Evolutionary conservation across 352 stramenopile genomes (phyloP).

Genomic region (Globisporangium alternatum): DNA sequence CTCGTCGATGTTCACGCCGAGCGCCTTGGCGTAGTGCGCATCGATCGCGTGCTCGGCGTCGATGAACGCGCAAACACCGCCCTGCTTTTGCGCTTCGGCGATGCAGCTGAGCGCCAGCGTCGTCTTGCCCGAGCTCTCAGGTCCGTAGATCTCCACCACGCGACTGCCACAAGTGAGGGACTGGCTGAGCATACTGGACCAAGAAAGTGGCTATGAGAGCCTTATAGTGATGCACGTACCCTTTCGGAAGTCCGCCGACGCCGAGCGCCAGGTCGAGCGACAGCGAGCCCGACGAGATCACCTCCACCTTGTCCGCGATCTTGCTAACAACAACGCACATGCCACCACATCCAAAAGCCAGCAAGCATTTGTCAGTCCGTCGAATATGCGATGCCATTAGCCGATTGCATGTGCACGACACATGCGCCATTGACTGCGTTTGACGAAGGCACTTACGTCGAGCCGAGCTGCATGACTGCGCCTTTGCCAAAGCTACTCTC

Average conservation of each 20-base stretch:
- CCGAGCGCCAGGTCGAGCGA: constrained; percentile 91
- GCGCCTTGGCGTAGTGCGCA: constrained; percentile 90
- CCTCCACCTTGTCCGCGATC: constrained; percentile 89
- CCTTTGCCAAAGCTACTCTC: constrained; percentile 96
- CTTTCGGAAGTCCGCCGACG: constrained; percentile 93
- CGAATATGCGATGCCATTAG: no score
- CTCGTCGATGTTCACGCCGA: constrained; percentile 95
- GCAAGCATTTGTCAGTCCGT: not conserved
- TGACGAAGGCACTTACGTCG: constrained; percentile 47
- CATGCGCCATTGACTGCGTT: not conserved
- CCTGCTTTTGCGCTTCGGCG: constrained; percentile 93
- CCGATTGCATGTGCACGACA: not conserved
- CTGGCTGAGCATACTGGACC: constrained; percentile 1
- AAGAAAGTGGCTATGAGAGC: not conserved
- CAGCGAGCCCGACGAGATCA: constrained; percentile 93
- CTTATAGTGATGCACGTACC: constrained; percentile 28
- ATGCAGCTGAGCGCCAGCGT: constrained; percentile 97
- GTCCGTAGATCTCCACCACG: constrained; percentile 98
- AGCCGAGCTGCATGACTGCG: constrained; percentile 95
- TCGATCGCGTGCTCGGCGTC: constrained; percentile 99
- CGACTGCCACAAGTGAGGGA: constrained; percentile 52
- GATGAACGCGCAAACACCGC: constrained; percentile 96
- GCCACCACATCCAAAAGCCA: not conserved
- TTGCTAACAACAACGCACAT: constrained; percentile 32
- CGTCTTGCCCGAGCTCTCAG: constrained; percentile 98